Conservation (phyloP, 2,329 filamentous ascomycete genomes). For the Blastomyces parvus region DNA sequence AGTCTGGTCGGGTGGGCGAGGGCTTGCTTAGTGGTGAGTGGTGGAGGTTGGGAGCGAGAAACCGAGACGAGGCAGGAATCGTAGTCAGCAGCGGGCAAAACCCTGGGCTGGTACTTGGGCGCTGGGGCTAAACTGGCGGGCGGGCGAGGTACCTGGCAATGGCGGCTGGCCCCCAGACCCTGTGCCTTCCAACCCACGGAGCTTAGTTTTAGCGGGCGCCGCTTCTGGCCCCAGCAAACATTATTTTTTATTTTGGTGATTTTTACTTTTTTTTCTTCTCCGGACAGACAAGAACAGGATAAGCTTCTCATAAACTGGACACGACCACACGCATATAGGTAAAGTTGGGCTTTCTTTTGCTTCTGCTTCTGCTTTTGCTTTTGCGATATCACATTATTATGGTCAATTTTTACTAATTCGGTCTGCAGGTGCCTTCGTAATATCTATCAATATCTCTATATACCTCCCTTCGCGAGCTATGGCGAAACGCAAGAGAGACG, state of each 20-base stretch:
- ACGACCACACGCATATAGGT: not conserved
- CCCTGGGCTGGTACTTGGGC: not conserved
- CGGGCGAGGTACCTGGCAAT: not conserved
- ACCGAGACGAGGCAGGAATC: not conserved
- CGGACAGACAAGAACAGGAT: not conserved
- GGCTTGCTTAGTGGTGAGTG: not conserved
- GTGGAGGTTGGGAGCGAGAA: not conserved
- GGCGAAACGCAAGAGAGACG: conserved; percentile 40
- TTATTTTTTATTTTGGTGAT: not conserved
- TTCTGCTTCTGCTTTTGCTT: not conserved
- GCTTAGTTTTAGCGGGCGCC: conserved; percentile 9
- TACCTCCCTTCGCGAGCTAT: conserved; percentile 25
- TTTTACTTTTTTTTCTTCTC: not conserved
- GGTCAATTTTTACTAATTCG: not conserved
- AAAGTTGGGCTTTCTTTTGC: not conserved
- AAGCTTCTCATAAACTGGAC: not conserved
- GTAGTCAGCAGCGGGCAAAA: not conserved
- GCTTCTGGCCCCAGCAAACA: not conserved
- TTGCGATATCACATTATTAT: not conserved
- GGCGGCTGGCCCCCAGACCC: too few relatives aligned
- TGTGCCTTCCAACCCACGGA: too few relatives aligned
- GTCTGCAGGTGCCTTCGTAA: not conserved
- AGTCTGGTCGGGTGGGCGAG: not conserved
- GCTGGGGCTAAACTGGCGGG: not conserved
- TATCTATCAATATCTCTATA: not conserved